These are phyloP conservation scores for Monosporascus sp. DNA, from an alignment of 2,329 filamentous ascomycete genomes.

Conservation along the genomic window DNA sequence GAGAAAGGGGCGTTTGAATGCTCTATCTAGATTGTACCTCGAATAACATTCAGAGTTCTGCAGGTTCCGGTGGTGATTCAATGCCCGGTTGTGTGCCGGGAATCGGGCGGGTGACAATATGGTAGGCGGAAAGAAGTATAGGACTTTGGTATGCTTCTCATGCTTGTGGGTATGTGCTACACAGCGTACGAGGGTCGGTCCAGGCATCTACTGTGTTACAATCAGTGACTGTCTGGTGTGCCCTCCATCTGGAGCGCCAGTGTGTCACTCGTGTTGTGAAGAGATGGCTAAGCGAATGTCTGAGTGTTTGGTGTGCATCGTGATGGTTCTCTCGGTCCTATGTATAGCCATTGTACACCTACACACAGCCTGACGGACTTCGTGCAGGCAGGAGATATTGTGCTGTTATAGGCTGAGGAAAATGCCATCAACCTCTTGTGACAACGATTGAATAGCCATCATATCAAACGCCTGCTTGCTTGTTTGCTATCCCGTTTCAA, in stretches of 20 bases:
- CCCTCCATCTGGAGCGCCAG: not conserved
- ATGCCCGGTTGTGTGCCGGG: conserved; percentile 13
- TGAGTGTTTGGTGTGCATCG: too few relatives aligned
- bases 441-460: too few relatives aligned
- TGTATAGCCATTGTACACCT: too few relatives aligned
- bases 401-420: too few relatives aligned
- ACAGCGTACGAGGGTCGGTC: not conserved
- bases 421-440: too few relatives aligned
- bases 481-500: too few relatives aligned
- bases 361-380: too few relatives aligned
- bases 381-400: too few relatives aligned
- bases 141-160: not conserved
- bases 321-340: too few relatives aligned
- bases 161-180: not conserved
- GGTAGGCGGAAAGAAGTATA: conserved; percentile 8
- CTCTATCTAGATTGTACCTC: conserved; percentile 35
- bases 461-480: too few relatives aligned
- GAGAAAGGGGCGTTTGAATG: conserved; percentile 27
- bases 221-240: not conserved
- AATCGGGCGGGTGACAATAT: conserved; percentile 9
- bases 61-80: conserved; percentile 23
- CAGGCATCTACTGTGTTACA: not conserved
- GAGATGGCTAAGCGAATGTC: not conserved
- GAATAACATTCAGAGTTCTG: conserved; percentile 37
- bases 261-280: not conserved